phyloP scores from a whole-genome alignment of 352 stramenopile genomes.

The Phytophthora cryptogea region DNA sequence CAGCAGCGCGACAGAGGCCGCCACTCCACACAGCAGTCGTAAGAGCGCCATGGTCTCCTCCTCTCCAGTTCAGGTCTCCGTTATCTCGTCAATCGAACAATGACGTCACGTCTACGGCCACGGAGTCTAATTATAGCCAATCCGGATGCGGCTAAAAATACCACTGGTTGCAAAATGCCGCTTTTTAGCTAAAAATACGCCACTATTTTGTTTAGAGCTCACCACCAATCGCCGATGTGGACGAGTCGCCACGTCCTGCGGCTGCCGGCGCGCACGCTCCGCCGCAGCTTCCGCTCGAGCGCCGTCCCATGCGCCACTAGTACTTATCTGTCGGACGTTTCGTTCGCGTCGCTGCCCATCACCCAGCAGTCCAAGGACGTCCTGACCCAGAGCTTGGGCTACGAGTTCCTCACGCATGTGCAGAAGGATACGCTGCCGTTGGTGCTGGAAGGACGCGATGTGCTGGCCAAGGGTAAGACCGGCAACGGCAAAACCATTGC shows the following conservation, averaged over 20 bases:
- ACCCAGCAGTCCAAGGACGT: constrained; percentile 62
- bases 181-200: background rate
- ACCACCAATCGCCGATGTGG: constrained; percentile 34
- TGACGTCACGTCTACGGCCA: constrained; percentile 4
- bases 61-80: constrained; percentile 1
- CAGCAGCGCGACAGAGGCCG: constrained; percentile 33
- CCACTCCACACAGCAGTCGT: constrained; percentile 27
- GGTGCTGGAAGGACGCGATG: constrained; percentile 78
- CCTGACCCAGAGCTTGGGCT: constrained; percentile 78
- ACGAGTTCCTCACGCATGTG: constrained; percentile 89
- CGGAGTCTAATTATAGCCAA: constrained; percentile 20
- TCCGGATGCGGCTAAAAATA: constrained; percentile 17
- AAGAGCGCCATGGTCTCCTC: constrained; percentile 26
- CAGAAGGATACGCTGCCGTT: constrained; percentile 87
- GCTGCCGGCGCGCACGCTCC: constrained; percentile 10
- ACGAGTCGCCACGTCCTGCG: constrained; percentile 21
- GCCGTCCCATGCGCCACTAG: constrained; percentile 11
- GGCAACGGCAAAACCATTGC: constrained; percentile 92
- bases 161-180: background rate
- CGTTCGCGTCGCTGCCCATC: constrained; percentile 54
- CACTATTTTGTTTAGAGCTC: too few species aligned
- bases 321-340: constrained; percentile 50
- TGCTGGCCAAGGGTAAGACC: constrained; percentile 92
- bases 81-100: constrained; percentile 31
- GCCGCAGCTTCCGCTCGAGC: constrained; percentile 22